Base-by-base conservation (phyloP, 768 basidiomycete species). In the Lyophyllum semitale region DNA sequence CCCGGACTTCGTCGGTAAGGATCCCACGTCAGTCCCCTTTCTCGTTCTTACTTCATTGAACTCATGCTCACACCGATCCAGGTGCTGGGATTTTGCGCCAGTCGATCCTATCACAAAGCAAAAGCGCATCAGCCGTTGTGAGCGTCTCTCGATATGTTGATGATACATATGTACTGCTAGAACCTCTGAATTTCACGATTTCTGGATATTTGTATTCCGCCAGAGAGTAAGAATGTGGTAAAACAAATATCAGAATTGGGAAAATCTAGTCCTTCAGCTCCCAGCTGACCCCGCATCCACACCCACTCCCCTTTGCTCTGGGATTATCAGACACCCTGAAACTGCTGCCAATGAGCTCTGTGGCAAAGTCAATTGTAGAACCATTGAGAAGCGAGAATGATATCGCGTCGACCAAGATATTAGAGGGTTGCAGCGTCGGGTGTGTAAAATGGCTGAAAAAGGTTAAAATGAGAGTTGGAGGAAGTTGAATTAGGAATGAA, bases 281-380 rank as follows among this genome's bases (percentile, higher is more conserved):
- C 95, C 93, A 97, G 66, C 93, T 95, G 20, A 98, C 87, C 15
- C 96, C 96, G 64, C 96, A 99, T 1, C 96, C 95, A 59, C 96
- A 98, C 0, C 92, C 92, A 42, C 82, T 84, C 1, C 93, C 93
- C 61, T 93, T 88, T 0, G 95, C 89, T 69, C 93, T 91, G 0
- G 96, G 96, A 62, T 98, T 99, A 22, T 89, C 84, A 8, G 81
- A 67, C 2, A 98, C 72, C 11, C 89, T 77, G 70, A 99, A 99
- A 42, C 85, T 88, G 67, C 90, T 92, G 12, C 96, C 96, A 63
- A 98, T 98, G 33, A 98, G 83, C 71, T 98, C 96, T 0, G 94
- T 96, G 0, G 91, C 89, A 66, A 87, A 95, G 69, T 97, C 94
- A 40, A 98, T 77, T 0, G 90, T 92, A 0, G 93, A 85, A 3